Evolutionary conservation across 306 rosid species (phyloP).

Genomic region (Carpinus viminea): DNA sequence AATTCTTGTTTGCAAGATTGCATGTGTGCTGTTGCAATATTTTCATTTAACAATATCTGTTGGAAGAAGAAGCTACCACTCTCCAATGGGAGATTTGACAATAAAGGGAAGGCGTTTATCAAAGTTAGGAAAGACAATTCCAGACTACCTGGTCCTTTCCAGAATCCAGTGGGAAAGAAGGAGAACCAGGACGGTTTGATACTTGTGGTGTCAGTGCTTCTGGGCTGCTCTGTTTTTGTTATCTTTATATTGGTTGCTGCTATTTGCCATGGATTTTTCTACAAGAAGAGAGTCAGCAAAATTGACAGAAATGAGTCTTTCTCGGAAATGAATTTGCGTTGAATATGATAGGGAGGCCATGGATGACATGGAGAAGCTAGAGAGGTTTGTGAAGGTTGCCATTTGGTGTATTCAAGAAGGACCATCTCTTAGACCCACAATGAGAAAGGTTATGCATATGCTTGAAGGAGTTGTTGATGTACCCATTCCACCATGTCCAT

Average conservation of each 20-base stretch:
- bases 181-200: slow-evolving; percentile 14
- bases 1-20: slow-evolving; percentile 40
- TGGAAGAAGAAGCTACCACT: slow-evolving; percentile 53
- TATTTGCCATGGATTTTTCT: slow-evolving; percentile 20
- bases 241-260: slow-evolving; percentile 3
- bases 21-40: slow-evolving; percentile 36
- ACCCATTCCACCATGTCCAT: slow-evolving; percentile 30
- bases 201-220: slow-evolving; percentile 31
- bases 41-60: not conserved
- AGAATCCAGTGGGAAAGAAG: slow-evolving; percentile 23
- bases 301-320: not conserved
- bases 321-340: slow-evolving; percentile 29
- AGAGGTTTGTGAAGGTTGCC: slow-evolving; percentile 33
- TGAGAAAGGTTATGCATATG: slow-evolving; percentile 33
- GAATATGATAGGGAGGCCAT: slow-evolving; percentile 17
- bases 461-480: slow-evolving; percentile 42
- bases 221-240: slow-evolving; percentile 43
- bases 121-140: not conserved
- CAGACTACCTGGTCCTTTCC: not conserved
- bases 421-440: slow-evolving; percentile 35
- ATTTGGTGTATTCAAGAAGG: slow-evolving; percentile 41
- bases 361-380: slow-evolving; percentile 16
- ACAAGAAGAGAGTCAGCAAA: slow-evolving; percentile 18
- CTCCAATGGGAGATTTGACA: slow-evolving; percentile 35
- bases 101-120: slow-evolving; percentile 13